Conservation (phyloP, 768 basidiomycete genomes). For the Tephrocybe sp. region DNA sequence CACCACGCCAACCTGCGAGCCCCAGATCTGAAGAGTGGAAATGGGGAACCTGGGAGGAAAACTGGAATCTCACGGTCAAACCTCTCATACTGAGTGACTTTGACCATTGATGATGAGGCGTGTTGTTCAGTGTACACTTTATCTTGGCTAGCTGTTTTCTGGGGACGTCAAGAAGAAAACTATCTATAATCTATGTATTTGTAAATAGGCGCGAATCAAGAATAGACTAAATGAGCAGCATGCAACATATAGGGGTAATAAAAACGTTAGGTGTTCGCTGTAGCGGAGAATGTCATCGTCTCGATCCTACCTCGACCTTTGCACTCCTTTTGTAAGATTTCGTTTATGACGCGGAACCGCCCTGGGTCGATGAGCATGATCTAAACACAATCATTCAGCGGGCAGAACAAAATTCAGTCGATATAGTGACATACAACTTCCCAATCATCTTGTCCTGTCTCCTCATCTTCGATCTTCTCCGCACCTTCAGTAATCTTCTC, state of each 20-base stretch:
- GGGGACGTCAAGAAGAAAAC: too few species aligned
- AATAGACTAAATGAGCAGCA: too few species aligned
- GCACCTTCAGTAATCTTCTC: slow-evolving; percentile 71
- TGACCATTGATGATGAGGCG: slow-evolving; percentile 2
- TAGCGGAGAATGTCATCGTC: slow-evolving; percentile 74
- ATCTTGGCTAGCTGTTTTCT: too few species aligned
- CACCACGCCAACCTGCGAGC: slow-evolving; percentile 18
- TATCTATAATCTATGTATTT: background rate
- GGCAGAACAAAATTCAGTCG: background rate
- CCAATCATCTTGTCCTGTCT: slow-evolving; percentile 75
- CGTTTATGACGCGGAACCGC: slow-evolving; percentile 86
- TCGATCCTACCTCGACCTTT: slow-evolving; percentile 88
- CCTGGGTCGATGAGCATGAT: slow-evolving; percentile 91
- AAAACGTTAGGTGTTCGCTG: slow-evolving; percentile 32
- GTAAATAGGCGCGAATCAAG: background rate
- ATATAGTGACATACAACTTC: slow-evolving; percentile 64
- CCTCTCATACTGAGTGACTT: slow-evolving; percentile 47
- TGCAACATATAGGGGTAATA: background rate
- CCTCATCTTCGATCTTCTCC: slow-evolving; percentile 84
- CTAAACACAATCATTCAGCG: slow-evolving; percentile 37
- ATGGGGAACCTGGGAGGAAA: slow-evolving; percentile 84
- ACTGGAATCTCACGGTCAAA: slow-evolving; percentile 72
- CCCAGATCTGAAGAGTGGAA: slow-evolving; percentile 35
- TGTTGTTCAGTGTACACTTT: too few species aligned
- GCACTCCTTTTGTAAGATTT: slow-evolving; percentile 87